Conservation (phyloP, 176 grass and related monocot species). For the Zoysia pacifica region DNA sequence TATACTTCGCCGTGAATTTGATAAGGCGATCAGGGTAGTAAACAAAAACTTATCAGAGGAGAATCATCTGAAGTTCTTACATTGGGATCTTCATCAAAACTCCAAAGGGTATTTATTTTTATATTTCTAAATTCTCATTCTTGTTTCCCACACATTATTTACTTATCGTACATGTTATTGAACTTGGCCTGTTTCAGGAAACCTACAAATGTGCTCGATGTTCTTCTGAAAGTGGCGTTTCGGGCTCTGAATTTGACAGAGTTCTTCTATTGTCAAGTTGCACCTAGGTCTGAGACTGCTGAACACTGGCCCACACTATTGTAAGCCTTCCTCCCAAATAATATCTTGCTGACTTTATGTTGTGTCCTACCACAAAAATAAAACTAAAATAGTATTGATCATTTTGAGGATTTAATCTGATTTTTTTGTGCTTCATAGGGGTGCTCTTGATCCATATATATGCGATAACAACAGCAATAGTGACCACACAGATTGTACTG, state of each 20-base stretch:
- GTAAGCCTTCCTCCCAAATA: slow-evolving; percentile 47
- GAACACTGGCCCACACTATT: slow-evolving; percentile 49
- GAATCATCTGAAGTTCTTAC: slow-evolving; percentile 77
- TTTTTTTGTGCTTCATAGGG: slow-evolving; percentile 38
- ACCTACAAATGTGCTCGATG: slow-evolving; percentile 74
- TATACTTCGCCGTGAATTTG: slow-evolving; percentile 80
- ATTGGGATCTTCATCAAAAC: slow-evolving; percentile 94
- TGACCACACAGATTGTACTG: slow-evolving; percentile 54
- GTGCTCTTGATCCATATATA: slow-evolving; percentile 37
- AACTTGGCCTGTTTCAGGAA: slow-evolving; percentile 53
- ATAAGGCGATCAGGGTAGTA: slow-evolving; percentile 67
- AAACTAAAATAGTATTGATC: not conserved
- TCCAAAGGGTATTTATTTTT: slow-evolving; percentile 65
- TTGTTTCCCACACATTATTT: not conserved
- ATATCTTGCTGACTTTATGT: not conserved
- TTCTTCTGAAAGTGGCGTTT: slow-evolving; percentile 72
- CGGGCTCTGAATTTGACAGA: slow-evolving; percentile 70
- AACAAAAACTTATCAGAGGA: slow-evolving; percentile 60
- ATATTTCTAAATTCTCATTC: slow-evolving; percentile 24
- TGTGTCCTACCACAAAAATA: not conserved
- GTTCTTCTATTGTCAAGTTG: slow-evolving; percentile 76
- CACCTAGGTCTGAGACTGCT: slow-evolving; percentile 48
- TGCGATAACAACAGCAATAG: slow-evolving; percentile 64
- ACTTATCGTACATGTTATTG: slow-evolving; percentile 24
- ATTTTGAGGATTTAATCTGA: slow-evolving; percentile 21